Conservation (phyloP, 2,329 filamentous ascomycete genomes). For the Eurotiales sp. region DNA sequence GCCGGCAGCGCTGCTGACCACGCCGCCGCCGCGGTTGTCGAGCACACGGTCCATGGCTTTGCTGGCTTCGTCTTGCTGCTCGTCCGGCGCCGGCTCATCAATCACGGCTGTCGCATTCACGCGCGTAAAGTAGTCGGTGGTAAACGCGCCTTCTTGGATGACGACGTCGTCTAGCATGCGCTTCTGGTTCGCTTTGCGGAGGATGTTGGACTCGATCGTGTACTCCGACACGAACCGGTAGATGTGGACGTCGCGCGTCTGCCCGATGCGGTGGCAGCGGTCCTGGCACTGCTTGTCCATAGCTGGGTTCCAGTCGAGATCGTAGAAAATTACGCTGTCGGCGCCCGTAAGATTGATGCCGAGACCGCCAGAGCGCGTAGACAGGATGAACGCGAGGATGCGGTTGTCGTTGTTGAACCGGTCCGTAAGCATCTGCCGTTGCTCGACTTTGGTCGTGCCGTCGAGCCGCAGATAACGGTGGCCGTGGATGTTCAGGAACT, state of each 20-base stretch:
- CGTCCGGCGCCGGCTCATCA: conserved; percentile 56
- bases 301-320: conserved; percentile 98
- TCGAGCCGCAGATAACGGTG: conserved; percentile 95
- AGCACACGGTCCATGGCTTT: conserved; percentile 84
- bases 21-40: conserved; percentile 61
- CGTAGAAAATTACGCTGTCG: conserved; percentile 98
- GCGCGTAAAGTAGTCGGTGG: conserved; percentile 90
- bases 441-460: conserved; percentile 93
- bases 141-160: conserved; percentile 97
- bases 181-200: conserved; percentile 95
- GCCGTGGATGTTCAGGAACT: conserved; percentile 95
- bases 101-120: conserved; percentile 66
- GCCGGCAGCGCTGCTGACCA: background rate
- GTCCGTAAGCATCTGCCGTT: conserved; percentile 90
- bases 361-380: conserved; percentile 86
- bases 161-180: conserved; percentile 97
- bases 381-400: conserved; percentile 93
- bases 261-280: conserved; percentile 91
- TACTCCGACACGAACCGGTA: conserved; percentile 91
- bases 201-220: conserved; percentile 96
- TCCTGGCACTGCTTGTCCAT: conserved; percentile 99
- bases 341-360: conserved; percentile 96
- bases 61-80: conserved; percentile 65
- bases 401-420: conserved; percentile 93
- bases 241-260: conserved; percentile 96